These are phyloP conservation scores for Artemisia annua DNA, from an alignment of 129 eudicot species.

Conservation along the genomic window DNA sequence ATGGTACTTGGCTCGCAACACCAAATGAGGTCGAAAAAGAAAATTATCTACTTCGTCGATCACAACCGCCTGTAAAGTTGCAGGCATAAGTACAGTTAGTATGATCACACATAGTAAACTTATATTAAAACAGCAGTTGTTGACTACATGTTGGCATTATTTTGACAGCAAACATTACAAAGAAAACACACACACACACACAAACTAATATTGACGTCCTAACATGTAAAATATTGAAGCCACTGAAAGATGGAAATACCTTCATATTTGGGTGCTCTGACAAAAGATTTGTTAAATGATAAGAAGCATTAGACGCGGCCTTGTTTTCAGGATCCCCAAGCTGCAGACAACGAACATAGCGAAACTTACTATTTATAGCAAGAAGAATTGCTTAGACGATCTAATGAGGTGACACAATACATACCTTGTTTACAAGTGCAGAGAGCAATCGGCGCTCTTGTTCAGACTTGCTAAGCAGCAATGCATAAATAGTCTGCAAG, in stretches of 20 bases:
- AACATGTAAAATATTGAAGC: too few relatives aligned
- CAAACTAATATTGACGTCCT: too few relatives aligned
- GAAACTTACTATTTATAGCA: constrained; percentile 9
- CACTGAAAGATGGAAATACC: constrained; percentile 33
- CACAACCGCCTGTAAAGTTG: constrained; percentile 75
- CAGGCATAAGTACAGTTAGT: constrained; percentile 4
- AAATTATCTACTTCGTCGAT: constrained; percentile 95
- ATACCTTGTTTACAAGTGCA: constrained; percentile 89
- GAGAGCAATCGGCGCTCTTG: constrained; percentile 91
- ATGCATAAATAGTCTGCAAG: constrained; percentile 66
- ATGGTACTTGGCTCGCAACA: constrained; percentile 82
- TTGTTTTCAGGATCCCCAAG: constrained; percentile 97
- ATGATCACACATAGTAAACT: background rate
- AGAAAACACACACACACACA: too few relatives aligned
- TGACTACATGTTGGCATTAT: too few relatives aligned
- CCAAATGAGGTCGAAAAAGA: constrained; percentile 90
- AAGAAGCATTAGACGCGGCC: constrained; percentile 98
- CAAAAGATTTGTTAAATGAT: constrained; percentile 74
- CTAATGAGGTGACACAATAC: background rate
- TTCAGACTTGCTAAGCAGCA: constrained; percentile 89
- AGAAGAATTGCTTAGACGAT: constrained; percentile 5
- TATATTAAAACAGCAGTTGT: background rate
- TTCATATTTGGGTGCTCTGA: constrained; percentile 98
- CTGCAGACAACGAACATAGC: constrained; percentile 44
- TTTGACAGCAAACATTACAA: too few relatives aligned